phyloP scores from a whole-genome alignment of 2,329 filamentous ascomycete genomes.

The Trichoderma polysporum region DNA sequence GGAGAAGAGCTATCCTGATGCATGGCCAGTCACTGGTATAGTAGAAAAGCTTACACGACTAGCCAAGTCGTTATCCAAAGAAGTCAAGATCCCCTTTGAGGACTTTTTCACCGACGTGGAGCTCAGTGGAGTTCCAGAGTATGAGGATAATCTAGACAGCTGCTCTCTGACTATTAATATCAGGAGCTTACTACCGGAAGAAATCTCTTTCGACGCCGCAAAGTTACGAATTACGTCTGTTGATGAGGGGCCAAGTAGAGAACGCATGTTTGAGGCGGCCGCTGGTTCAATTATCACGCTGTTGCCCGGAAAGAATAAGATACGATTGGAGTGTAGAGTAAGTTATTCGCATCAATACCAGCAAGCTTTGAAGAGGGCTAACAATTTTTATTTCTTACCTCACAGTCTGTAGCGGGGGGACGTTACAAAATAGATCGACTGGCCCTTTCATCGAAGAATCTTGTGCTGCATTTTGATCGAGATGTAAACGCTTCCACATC shows the following conservation, averaged over 20 bases:
- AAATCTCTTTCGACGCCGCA: constrained; percentile 64
- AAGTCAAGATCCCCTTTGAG: constrained; percentile 66
- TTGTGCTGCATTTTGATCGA: constrained; percentile 65
- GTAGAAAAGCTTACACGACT: constrained; percentile 49
- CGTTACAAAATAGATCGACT: constrained; percentile 74
- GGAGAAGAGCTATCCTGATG: constrained; percentile 28
- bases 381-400: background rate
- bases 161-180: constrained; percentile 70
- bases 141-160: constrained; percentile 70
- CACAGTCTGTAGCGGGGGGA: constrained; percentile 65
- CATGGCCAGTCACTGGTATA: constrained; percentile 46
- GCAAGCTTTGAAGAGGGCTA: constrained; percentile 29
- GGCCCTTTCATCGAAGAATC: constrained; percentile 61
- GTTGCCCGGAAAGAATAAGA: constrained; percentile 50
- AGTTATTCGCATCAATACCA: constrained; percentile 23
- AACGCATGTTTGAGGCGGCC: constrained; percentile 44
- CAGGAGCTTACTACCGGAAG: constrained; percentile 69
- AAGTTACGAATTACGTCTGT: constrained; percentile 62
- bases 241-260: constrained; percentile 56
- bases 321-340: constrained; percentile 39
- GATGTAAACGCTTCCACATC: constrained; percentile 49
- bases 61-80: constrained; percentile 48
- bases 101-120: constrained; percentile 72
- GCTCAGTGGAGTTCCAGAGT: constrained; percentile 66
- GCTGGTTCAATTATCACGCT: constrained; percentile 29